phyloP scores from a whole-genome alignment of 768 basidiomycete species.

The Guyanaporus albipodus region DNA sequence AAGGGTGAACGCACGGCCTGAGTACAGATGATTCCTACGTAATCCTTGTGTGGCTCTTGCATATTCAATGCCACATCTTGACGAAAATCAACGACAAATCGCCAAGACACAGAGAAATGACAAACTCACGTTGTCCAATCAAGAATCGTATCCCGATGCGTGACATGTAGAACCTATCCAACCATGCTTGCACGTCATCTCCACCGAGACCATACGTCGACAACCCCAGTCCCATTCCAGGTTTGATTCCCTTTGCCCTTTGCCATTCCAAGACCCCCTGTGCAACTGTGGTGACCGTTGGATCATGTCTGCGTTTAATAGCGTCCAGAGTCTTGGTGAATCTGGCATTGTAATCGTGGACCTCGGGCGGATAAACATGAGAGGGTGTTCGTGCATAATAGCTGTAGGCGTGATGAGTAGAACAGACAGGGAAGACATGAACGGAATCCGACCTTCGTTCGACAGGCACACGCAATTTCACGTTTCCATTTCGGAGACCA shows the following conservation, averaged over 20 bases:
- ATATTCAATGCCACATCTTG: constrained; percentile 95
- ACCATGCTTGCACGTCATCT: constrained; percentile 88
- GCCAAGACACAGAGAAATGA: background rate
- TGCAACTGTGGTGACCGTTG: constrained; percentile 94
- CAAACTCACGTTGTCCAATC: constrained; percentile 84
- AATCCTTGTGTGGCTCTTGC: constrained; percentile 82
- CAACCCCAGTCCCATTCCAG: constrained; percentile 28
- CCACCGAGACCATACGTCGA: constrained; percentile 57
- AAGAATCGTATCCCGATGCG: constrained; percentile 95
- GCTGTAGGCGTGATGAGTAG: constrained; percentile 36
- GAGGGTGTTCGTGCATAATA: constrained; percentile 79
- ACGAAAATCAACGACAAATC: constrained; percentile 2
- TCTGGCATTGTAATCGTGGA: constrained; percentile 86
- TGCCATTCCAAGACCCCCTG: constrained; percentile 99
- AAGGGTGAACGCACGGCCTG: constrained; percentile 56
- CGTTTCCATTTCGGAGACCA: constrained; percentile 47
- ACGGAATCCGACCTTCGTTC: constrained; percentile 60
- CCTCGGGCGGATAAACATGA: constrained; percentile 84
- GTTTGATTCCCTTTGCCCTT: constrained; percentile 37
- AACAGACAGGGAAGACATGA: constrained; percentile 1
- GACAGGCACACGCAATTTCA: constrained; percentile 76
- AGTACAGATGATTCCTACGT: constrained; percentile 97
- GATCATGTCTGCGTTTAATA: constrained; percentile 94
- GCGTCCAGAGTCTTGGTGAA: constrained; percentile 85
- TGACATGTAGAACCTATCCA: constrained; percentile 96